Conservation (phyloP, 1,284 basidiomycete genomes). For the Cystobasidiaceae sp. region DNA sequence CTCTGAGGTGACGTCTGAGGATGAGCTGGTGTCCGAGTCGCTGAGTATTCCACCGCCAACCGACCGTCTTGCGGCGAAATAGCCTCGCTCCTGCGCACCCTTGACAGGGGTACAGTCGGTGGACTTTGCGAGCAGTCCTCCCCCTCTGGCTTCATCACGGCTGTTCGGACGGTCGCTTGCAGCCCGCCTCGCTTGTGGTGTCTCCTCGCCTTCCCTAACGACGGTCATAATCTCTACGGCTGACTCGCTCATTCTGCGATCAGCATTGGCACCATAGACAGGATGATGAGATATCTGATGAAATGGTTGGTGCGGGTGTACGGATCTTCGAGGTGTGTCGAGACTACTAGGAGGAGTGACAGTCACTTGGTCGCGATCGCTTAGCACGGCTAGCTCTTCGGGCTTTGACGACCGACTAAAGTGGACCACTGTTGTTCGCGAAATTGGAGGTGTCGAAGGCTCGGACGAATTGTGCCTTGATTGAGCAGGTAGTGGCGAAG, state of each 20-base stretch:
- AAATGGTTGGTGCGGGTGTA: too few relatives aligned
- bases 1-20: not conserved
- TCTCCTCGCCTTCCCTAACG: constrained; percentile 36
- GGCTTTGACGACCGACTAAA: too few relatives aligned
- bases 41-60: not conserved
- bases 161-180: constrained; percentile 9
- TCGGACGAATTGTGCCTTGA: too few relatives aligned
- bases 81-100: not conserved
- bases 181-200: not conserved
- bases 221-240: constrained; percentile 38
- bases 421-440: too few relatives aligned
- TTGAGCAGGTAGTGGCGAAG: not conserved
- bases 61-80: not conserved
- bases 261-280: constrained; percentile 29
- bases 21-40: not conserved
- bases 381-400: too few relatives aligned
- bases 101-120: constrained; percentile 20
- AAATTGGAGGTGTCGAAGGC: too few relatives aligned
- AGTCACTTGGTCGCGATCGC: too few relatives aligned
- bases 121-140: not conserved
- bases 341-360: too few relatives aligned
- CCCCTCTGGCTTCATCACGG: not conserved
- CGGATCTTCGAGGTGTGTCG: too few relatives aligned
- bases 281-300: constrained; percentile 5
- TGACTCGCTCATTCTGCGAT: constrained; percentile 34